These are phyloP conservation scores for Cutaneotrichosporon dermatis DNA, from an alignment of 1,284 basidiomycete genomes.

Conservation along the genomic window DNA sequence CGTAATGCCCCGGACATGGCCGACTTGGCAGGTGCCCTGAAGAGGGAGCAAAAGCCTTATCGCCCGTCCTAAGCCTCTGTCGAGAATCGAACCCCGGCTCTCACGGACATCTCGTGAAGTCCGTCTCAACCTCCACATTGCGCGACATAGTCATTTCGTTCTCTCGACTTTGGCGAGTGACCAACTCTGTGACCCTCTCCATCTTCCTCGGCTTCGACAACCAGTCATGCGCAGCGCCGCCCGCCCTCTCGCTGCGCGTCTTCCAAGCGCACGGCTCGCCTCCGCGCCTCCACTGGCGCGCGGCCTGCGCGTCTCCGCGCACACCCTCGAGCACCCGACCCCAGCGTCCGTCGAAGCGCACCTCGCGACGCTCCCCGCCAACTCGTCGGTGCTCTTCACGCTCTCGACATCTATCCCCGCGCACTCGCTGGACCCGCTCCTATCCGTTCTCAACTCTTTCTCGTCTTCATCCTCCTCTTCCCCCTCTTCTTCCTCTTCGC, in stretches of 20 bases:
- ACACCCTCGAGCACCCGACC: slow-evolving; percentile 29
- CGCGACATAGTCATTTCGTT: background rate
- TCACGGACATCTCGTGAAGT: background rate
- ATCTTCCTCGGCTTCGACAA: background rate
- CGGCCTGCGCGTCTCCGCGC: slow-evolving; percentile 12
- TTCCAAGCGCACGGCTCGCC: background rate
- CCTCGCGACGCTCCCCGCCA: background rate
- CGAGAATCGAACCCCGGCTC: too few species aligned
- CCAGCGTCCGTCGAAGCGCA: background rate
- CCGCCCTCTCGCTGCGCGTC: background rate
- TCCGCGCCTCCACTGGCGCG: background rate
- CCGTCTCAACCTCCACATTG: background rate
- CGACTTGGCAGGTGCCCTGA: too few species aligned
- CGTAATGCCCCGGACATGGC: too few species aligned
- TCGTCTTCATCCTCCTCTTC: background rate
- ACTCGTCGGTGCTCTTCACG: slow-evolving; percentile 26
- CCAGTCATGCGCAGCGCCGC: background rate
- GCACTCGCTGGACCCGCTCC: slow-evolving; percentile 17
- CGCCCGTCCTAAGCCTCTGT: too few species aligned
- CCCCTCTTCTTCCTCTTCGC: background rate
- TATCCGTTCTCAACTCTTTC: slow-evolving; percentile 20
- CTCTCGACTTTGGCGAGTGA: background rate
- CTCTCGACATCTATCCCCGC: slow-evolving; percentile 32
- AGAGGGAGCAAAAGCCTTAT: too few species aligned
- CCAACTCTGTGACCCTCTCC: background rate